phyloP scores from a whole-genome alignment of 331 rosid species.

The Malus hybrid region DNA sequence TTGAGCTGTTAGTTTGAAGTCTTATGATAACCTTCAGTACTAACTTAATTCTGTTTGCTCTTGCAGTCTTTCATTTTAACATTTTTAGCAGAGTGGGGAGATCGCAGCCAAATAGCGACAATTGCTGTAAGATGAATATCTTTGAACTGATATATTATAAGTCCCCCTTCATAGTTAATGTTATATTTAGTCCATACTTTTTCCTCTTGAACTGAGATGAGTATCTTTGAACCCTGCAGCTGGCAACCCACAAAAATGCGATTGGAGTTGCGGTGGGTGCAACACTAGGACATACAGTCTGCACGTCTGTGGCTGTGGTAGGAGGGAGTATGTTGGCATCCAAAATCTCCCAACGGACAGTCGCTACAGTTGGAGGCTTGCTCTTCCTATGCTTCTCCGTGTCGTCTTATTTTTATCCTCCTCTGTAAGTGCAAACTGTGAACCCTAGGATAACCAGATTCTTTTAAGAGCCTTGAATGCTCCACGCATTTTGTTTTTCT shows the following conservation, averaged over 20 bases:
- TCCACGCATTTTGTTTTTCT: background rate
- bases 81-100: slow-evolving; percentile 99
- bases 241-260: slow-evolving; percentile 98
- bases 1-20: too few relatives aligned
- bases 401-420: slow-evolving; percentile 94
- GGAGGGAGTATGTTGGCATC: slow-evolving; percentile 99
- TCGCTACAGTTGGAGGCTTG: slow-evolving; percentile 89
- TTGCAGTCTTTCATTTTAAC: slow-evolving; percentile 86
- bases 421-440: slow-evolving; percentile 42
- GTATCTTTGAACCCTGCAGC: slow-evolving; percentile 35
- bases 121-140: slow-evolving; percentile 66
- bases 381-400: slow-evolving; percentile 93
- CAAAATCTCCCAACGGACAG: slow-evolving; percentile 90
- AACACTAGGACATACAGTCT: slow-evolving; percentile 83
- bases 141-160: too few relatives aligned
- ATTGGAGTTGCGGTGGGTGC: slow-evolving; percentile 96
- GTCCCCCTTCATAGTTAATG: background rate
- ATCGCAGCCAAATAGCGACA: slow-evolving; percentile 99
- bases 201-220: background rate
- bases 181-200: background rate
- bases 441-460: slow-evolving; percentile 19
- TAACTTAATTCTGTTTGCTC: slow-evolving; percentile 1
- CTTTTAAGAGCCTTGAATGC: slow-evolving; percentile 12
- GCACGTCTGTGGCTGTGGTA: slow-evolving; percentile 92
- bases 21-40: background rate